Evolutionary conservation across 768 basidiomycete genomes (phyloP).

Genomic region (Psilocybe azurescens): DNA sequence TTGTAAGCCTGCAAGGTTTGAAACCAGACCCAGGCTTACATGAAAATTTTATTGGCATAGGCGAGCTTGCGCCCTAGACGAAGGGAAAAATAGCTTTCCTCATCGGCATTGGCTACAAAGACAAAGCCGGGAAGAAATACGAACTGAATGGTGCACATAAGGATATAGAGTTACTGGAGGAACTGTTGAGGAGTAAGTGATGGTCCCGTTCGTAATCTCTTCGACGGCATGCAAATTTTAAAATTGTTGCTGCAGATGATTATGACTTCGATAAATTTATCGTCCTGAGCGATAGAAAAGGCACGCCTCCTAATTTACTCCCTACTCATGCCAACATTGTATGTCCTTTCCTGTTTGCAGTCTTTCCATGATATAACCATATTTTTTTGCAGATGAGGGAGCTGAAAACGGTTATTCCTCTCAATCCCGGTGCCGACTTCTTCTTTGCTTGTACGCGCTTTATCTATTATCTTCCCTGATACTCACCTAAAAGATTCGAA

Average conservation of each 20-base stretch:
- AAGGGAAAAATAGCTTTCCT: conserved; percentile 15
- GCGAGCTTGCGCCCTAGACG: background rate
- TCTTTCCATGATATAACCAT: background rate
- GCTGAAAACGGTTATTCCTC: background rate
- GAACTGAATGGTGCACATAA: background rate
- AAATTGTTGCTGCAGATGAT: background rate
- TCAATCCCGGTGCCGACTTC: conserved; percentile 9
- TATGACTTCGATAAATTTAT: conserved; percentile 6
- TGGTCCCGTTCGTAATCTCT: too few relatives aligned
- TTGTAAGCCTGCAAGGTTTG: background rate
- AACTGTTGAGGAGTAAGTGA: conserved; percentile 16
- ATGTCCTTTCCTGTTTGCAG: background rate
- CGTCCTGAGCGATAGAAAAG: conserved; percentile 2
- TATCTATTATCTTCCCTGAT: background rate
- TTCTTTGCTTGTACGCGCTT: conserved; percentile 12
- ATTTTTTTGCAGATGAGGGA: conserved; percentile 4
- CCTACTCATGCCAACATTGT: conserved; percentile 14
- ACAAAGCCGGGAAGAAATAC: background rate
- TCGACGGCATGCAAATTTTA: too few relatives aligned
- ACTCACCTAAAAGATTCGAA: background rate
- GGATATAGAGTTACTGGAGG: conserved; percentile 12
- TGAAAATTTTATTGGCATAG: background rate
- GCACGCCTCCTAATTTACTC: background rate
- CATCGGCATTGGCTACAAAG: conserved; percentile 16
- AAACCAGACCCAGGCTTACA: too few relatives aligned